Percentiles rank a stretch among this genome's conserved stretches.
These are phyloP conservation scores for Elsinoe arachidis DNA, from an alignment of 2,329 filamentous ascomycete species.

Conservation along the genomic window DNA sequence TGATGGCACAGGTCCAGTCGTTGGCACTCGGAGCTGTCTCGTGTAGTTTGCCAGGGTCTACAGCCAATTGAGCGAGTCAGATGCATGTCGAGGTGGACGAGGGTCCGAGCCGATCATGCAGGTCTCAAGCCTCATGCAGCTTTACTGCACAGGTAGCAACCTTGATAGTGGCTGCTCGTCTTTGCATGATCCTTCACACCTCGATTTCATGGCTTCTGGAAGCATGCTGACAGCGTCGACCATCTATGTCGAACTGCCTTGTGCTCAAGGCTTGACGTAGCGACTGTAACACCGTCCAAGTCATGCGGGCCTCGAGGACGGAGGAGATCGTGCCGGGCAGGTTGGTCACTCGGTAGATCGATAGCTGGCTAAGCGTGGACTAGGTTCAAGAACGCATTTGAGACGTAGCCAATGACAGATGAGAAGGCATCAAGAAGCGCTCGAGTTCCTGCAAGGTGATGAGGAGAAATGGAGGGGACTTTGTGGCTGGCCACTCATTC, in stretches of 20 bases:
- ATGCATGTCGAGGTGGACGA: neutral
- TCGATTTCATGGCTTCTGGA: neutral
- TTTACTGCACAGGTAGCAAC: neutral
- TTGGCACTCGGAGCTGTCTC: neutral
- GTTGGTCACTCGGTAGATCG: neutral
- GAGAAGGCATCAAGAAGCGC: neutral
- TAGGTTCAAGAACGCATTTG: neutral
- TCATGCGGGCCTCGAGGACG: neutral
- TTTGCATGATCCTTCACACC: slow-evolving; percentile 62
- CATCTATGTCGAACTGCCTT: neutral
- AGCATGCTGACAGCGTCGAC: neutral
- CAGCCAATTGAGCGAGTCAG: neutral
- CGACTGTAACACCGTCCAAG: neutral
- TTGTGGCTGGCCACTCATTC: slow-evolving; percentile 3
- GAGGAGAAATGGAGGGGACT: slow-evolving; percentile 6
- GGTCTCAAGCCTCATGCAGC: slow-evolving; percentile 1
- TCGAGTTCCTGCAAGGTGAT: slow-evolving; percentile 9
- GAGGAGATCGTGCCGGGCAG: neutral
- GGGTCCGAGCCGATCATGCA: slow-evolving; percentile 7
- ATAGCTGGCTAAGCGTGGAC: neutral
- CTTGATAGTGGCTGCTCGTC: slow-evolving; percentile 26
- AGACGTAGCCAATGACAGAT: neutral
- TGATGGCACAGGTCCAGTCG: slow-evolving; percentile 2
- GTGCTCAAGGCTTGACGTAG: no score
- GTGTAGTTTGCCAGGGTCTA: neutral